Evolutionary conservation across 495 filamentous ascomycete genomes (phyloP), one percentile per base, ranked within the genome.

Genomic region (Talaromyces stipitatus): DNA sequence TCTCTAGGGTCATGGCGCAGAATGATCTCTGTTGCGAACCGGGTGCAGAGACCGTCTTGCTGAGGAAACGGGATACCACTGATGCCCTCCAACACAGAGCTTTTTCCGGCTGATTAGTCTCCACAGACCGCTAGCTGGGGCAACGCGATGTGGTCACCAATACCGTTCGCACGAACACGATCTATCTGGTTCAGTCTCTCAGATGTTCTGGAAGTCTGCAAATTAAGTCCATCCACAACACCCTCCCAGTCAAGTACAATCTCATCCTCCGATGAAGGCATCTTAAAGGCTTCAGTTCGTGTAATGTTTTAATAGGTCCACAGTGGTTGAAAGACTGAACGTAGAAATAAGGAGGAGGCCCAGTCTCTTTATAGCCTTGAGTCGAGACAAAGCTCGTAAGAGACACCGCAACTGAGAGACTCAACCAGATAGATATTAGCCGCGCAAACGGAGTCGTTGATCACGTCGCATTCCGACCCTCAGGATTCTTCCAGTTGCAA

Each of bases 71-170:
- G 79, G 26, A 86, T 80, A 47, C 80, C 81, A 4, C 82, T 84
- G 54, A 88, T 75, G 1, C 82, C 84, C 64, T 87, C 84, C 1
- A 88, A 75, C 0, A 88, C 82, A 0, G 84, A 87, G 59, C 80
- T 85, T 61, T 87, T 87, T 9, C 85, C 84, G 8, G 79, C 75
- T 0, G 82, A 84, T 60, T 87, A 82, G 64, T 85, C 80, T 3
- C 84, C 82, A 48, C 82, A 80, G 22, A 87, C 84, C 7, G 85
- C 76, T 38, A 89, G 75, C 57, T 87, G 82, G 2, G 85, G 85
- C 0, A 87, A 72, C 11, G 71, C 26, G 27, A 50, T 29, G 14
- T 29, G 47, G 8, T 50, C 47, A 50, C 47, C 47, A 27, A 50
- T 22, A 8, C 47, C 26, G 10, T 29, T 50, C 11, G 47, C 47